A percentile compares a stretch with the other conserved stretches of the same genome.
Evolutionary conservation across 2,329 filamentous ascomycete genomes (phyloP).

Genomic region (Pleoardoris graminearum): DNA sequence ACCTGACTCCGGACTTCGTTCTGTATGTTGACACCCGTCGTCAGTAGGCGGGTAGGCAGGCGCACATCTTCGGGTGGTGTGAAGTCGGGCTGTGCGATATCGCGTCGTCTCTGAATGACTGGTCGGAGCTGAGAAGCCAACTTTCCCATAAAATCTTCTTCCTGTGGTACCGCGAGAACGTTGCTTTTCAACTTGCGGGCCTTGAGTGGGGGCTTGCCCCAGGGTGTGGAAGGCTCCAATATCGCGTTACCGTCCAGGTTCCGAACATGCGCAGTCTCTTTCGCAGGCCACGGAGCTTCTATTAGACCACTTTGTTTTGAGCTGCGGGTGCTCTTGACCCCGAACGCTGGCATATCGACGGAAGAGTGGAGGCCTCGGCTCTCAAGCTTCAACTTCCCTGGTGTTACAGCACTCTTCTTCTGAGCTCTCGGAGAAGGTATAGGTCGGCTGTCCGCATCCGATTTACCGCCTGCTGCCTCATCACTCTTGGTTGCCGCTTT

Average conservation of each 20-base stretch:
- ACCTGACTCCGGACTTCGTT: constrained; percentile 38
- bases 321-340: constrained; percentile 27
- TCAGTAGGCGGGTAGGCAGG: constrained; percentile 42
- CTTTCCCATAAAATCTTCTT: constrained; percentile 32
- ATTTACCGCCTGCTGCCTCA: constrained; percentile 20
- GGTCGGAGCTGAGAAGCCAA: constrained; percentile 25
- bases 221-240: background rate
- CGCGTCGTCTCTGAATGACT: background rate
- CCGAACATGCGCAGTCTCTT: constrained; percentile 56
- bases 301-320: constrained; percentile 67
- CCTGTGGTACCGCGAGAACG: constrained; percentile 21
- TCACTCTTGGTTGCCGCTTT: constrained; percentile 48
- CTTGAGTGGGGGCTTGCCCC: constrained; percentile 7
- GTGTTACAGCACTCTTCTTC: constrained; percentile 49
- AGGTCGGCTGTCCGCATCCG: constrained; percentile 10
- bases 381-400: constrained; percentile 51
- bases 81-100: constrained; percentile 13
- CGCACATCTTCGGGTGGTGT: constrained; percentile 31
- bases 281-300: constrained; percentile 72
- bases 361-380: constrained; percentile 26
- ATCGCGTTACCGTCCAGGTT: constrained; percentile 19
- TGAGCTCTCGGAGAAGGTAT: constrained; percentile 35
- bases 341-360: constrained; percentile 23
- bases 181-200: constrained; percentile 48
- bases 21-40: constrained; percentile 47